Evolutionary conservation across 139 green algal genomes (phyloP).

Genomic region (Micractinium conductrix): DNA sequence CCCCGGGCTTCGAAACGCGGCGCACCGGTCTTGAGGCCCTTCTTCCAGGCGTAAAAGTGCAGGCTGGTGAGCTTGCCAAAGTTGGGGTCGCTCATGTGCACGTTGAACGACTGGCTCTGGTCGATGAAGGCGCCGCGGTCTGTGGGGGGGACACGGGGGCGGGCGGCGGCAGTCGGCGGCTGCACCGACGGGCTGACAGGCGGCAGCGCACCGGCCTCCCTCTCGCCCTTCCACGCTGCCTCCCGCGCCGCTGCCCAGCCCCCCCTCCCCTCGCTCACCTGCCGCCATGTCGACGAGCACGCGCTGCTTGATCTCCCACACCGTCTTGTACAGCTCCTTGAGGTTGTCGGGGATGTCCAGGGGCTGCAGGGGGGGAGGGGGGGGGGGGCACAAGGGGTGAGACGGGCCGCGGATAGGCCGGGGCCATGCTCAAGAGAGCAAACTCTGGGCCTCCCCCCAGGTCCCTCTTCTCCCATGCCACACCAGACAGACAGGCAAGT

Average conservation of each 20-base stretch:
- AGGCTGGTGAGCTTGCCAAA: constrained; percentile 99
- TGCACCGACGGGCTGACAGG: no score
- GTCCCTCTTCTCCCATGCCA: no score
- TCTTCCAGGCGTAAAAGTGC: constrained; percentile 98
- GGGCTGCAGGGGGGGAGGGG: constrained; percentile 19
- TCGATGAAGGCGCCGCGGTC: constrained; percentile 98
- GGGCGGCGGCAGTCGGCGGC: neutral
- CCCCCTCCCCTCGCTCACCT: neutral
- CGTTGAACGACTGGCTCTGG: constrained; percentile 98
- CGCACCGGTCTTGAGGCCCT: constrained; percentile 72
- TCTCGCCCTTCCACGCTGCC: no score
- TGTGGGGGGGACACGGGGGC: constrained; percentile 5
- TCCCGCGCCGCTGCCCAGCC: no score
- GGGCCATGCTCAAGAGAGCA: neutral
- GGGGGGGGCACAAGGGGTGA: neutral
- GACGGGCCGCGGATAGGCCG: neutral
- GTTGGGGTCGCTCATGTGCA: constrained; percentile 99
- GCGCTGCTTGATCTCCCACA: constrained; percentile 99
- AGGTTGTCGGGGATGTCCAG: constrained; percentile 90
- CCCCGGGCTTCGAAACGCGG: no score
- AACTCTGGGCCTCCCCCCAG: no score
- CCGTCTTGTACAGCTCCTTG: constrained; percentile 98
- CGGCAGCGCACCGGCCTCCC: no score
- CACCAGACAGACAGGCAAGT: no score
- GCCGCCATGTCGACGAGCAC: constrained; percentile 98